Base-by-base conservation (phyloP, 2,329 filamentous ascomycete species). In the Ophiostoma novo-ulmi region DNA sequence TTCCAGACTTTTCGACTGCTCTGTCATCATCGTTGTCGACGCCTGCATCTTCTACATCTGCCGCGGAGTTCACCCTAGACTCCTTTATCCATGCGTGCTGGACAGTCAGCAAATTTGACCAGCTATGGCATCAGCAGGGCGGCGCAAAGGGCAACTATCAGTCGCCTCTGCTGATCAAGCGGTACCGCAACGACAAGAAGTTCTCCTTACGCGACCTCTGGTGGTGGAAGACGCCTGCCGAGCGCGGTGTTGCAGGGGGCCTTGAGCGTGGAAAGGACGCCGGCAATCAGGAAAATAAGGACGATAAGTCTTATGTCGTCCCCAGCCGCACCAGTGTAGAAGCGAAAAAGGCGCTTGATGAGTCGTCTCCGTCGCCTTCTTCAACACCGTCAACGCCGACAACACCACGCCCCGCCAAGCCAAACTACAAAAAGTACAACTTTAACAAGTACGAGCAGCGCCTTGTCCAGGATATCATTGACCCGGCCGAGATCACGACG, bases 401-500 rank as follows among this genome's bases (percentile, higher is more conserved):
- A 3, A 7, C 58, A 13, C 26, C 58, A 6, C 26, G 26, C 58
- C 26, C 26, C 13, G 58, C 58, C 26, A 36, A 36, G 26, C 63
- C 63, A 39, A 36, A 65, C 36, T 67, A 44, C 17, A 26, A 41
- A 22, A 22, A 13, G 38, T 41, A 48, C 65, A 67, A 67, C 39
- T 67, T 67, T 14, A 67, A 48, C 65, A 22, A 39, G 36, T 39
- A 67, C 39, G 65, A 67, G 38, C 36, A 67, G 65, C 65, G 36
- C 1, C 26, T 67, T 14, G 38, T 48, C 38, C 20, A 48, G 38
- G 93, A 94, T 11, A 89, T 98, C 3, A 88, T 97, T 48, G 88
- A 97, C 76, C 88, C 92, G 7, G 84, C 89, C 66, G 91, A 91
- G 75, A 92, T 99, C 74, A 89, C 89, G 73, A 96, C 92, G 0